A percentile compares a stretch with the other conserved stretches of the same genome.
Conservation (phyloP, 2,329 filamentous ascomycete species). For the Colletotrichum kahawae region DNA sequence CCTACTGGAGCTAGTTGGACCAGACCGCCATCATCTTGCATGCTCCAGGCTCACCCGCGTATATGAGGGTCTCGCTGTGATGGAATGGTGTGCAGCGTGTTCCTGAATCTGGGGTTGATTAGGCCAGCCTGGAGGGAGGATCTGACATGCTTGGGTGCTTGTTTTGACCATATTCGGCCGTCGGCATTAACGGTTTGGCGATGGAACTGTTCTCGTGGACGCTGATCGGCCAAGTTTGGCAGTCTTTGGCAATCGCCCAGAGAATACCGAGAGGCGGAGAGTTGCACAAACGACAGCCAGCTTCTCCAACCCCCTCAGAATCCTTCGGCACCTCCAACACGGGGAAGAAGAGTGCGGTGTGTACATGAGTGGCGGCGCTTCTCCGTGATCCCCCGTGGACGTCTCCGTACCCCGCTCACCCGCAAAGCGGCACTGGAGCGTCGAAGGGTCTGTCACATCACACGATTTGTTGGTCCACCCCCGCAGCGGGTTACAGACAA, state of each 20-base stretch:
- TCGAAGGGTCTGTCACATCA: not conserved
- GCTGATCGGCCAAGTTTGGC: not conserved
- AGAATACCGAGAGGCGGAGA: not conserved
- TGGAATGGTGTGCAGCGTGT: not conserved
- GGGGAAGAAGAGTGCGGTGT: not conserved
- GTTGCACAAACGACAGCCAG: not conserved
- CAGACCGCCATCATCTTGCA: not conserved
- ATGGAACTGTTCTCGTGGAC: not conserved
- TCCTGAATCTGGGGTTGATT: not conserved
- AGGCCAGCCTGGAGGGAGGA: not conserved
- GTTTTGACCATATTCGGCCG: not conserved
- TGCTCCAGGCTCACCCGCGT: not conserved
- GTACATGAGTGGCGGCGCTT: not conserved
- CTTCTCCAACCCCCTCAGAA: not conserved
- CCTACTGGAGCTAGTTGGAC: not conserved
- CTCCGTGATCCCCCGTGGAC: not conserved
- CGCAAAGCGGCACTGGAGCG: not conserved
- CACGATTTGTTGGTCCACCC: constrained; percentile 2
- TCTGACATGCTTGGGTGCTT: not conserved
- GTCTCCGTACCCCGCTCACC: constrained; percentile 1
- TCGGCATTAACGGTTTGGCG: not conserved
- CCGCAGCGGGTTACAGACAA: constrained; percentile 1
- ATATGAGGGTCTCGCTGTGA: not conserved
- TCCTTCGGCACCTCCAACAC: not conserved
- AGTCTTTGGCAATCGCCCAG: not conserved